Percentiles rank a stretch among this genome's conserved stretches.
These are phyloP conservation scores for Spinellus fusiger DNA, from an alignment of 192 early-diverging fungal species.

Conservation along the genomic window DNA sequence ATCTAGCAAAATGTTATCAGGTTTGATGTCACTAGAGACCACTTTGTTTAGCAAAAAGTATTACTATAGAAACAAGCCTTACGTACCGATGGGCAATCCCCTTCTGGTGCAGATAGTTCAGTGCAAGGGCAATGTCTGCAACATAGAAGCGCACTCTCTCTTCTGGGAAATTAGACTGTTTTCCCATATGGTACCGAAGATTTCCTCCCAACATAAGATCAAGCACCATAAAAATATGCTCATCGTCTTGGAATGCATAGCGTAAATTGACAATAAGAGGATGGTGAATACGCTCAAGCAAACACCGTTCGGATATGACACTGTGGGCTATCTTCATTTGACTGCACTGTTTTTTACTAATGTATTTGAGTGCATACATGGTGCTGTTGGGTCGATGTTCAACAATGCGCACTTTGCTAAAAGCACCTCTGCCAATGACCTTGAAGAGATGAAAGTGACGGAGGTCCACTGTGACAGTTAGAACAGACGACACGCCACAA, in stretches of 20 bases:
- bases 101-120: constrained; percentile 75
- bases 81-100: constrained; percentile 74
- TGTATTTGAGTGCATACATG: constrained; percentile 81
- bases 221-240: constrained; percentile 83
- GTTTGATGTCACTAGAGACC: constrained; percentile 77
- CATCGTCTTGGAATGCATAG: constrained; percentile 89
- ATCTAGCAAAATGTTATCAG: constrained; percentile 83
- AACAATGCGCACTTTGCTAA: constrained; percentile 85
- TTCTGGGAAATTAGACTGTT: constrained; percentile 63
- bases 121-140: constrained; percentile 75
- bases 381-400: constrained; percentile 64
- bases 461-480: too few species aligned
- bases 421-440: constrained; percentile 80
- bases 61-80: not conserved
- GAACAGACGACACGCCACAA: too few species aligned
- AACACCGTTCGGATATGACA: constrained; percentile 72
- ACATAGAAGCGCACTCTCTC: constrained; percentile 73
- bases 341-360: constrained; percentile 81
- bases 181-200: constrained; percentile 71
- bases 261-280: constrained; percentile 69
- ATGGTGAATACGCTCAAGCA: constrained; percentile 73
- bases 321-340: constrained; percentile 74
- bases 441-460: too few species aligned
- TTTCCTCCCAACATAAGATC: constrained; percentile 89
- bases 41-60: not conserved